Conservation (phyloP, 306 rosid species). For the Cicer arietinum region DNA sequence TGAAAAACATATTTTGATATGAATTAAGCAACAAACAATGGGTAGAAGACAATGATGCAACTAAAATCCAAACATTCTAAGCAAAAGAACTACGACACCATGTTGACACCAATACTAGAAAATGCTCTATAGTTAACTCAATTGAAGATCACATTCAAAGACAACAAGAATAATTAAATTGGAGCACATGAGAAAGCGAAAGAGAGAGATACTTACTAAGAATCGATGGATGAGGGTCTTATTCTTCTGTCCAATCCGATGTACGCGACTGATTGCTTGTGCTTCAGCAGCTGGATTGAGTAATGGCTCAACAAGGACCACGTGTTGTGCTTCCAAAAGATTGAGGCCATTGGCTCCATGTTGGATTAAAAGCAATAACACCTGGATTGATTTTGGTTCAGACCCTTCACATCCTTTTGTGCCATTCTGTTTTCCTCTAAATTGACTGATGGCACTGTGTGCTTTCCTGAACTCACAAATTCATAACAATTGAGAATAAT, state of each 20-base stretch:
- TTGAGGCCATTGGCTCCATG: slow-evolving; percentile 98
- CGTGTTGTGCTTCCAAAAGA: slow-evolving; percentile 94
- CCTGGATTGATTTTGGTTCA: slow-evolving; percentile 61
- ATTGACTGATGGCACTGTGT: slow-evolving; percentile 77
- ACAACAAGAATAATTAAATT: slow-evolving; percentile 1
- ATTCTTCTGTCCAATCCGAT: slow-evolving; percentile 81
- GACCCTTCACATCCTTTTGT: slow-evolving; percentile 52
- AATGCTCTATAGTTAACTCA: neutral
- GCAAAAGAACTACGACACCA: slow-evolving; percentile 5
- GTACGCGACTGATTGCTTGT: slow-evolving; percentile 93
- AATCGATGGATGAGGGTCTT: slow-evolving; percentile 88
- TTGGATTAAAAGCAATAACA: slow-evolving; percentile 81
- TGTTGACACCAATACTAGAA: neutral
- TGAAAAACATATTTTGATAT: neutral
- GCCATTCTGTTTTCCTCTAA: slow-evolving; percentile 65
- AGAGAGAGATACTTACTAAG: slow-evolving; percentile 60
- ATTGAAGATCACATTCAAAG: neutral
- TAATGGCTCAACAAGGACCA: slow-evolving; percentile 87
- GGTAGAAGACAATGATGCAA: neutral
- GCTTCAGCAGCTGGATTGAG: slow-evolving; percentile 98
- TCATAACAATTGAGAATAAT: slow-evolving; percentile 36
- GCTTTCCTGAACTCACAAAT: slow-evolving; percentile 70
- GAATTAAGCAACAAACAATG: neutral
- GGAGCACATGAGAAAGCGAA: slow-evolving; percentile 12
- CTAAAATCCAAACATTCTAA: slow-evolving; percentile 6